A percentile compares a stretch with the other conserved stretches of the same genome.
Evolutionary conservation across 1,139 yeast genomes (phyloP).

Genomic region (Taiozyma sp.): DNA sequence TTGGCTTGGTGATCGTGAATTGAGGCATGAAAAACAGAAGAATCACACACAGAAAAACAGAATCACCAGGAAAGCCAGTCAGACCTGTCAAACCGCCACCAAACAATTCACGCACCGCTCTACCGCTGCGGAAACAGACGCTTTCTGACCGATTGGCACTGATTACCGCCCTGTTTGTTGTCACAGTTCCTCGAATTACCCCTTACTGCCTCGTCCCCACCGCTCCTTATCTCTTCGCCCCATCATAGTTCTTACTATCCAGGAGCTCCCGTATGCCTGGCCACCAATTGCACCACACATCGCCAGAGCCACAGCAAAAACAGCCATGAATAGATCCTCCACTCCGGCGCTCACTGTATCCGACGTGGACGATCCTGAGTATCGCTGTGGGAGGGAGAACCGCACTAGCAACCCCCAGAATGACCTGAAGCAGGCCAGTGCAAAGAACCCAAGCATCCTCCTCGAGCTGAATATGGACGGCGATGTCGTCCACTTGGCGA

Average conservation of each 20-base stretch:
- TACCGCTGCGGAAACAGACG: background rate
- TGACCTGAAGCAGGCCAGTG: conserved; percentile 22
- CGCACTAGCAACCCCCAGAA: conserved; percentile 13
- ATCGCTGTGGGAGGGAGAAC: background rate
- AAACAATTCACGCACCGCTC: background rate
- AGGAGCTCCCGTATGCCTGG: background rate
- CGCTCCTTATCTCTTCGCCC: background rate
- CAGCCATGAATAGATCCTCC: conserved; percentile 3
- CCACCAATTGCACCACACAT: background rate
- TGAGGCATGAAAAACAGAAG: background rate
- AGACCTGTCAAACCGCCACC: background rate
- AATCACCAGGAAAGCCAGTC: background rate
- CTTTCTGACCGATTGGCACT: background rate
- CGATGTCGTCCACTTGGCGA: conserved; percentile 65
- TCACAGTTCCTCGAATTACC: background rate
- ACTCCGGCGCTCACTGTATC: conserved; percentile 13
- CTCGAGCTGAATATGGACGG: conserved; percentile 83
- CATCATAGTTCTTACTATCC: background rate
- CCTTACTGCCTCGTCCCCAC: background rate
- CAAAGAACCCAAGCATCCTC: conserved; percentile 67
- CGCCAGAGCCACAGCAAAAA: background rate
- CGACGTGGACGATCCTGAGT: conserved; percentile 1
- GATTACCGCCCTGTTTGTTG: background rate
- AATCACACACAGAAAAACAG: background rate
- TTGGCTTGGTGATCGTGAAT: background rate